phyloP scores from a whole-genome alignment of 2,329 filamentous ascomycete genomes.

The Fusarium sp. region DNA sequence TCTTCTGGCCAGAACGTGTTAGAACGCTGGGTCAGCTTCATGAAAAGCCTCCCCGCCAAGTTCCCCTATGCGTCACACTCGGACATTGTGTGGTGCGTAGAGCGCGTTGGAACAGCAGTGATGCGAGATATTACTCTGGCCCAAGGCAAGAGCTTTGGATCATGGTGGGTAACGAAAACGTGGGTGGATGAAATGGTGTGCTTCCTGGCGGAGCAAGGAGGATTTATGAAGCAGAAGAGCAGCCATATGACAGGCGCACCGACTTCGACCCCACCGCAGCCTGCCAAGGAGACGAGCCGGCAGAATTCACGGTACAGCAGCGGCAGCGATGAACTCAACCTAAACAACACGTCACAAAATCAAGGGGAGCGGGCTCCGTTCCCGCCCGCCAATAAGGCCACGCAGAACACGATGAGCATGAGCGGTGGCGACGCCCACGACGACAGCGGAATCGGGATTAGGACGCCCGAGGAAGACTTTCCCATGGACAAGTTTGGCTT shows the following conservation, averaged over 20 bases:
- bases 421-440: slow-evolving; percentile 70
- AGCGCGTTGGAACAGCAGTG: slow-evolving; percentile 81
- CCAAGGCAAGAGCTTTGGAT: slow-evolving; percentile 86
- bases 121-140: slow-evolving; percentile 86
- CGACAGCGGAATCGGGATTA: slow-evolving; percentile 83
- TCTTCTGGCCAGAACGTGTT: slow-evolving; percentile 75
- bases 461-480: slow-evolving; percentile 77
- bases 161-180: slow-evolving; percentile 96
- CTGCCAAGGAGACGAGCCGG: slow-evolving; percentile 55
- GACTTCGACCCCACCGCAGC: slow-evolving; percentile 53
- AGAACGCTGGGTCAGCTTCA: slow-evolving; percentile 83
- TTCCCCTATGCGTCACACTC: slow-evolving; percentile 83
- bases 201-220: slow-evolving; percentile 91
- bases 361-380: slow-evolving; percentile 68
- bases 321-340: slow-evolving; percentile 62
- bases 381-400: slow-evolving; percentile 60
- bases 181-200: slow-evolving; percentile 96
- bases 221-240: slow-evolving; percentile 79
- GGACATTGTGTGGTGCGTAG: slow-evolving; percentile 83
- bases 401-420: slow-evolving; percentile 56
- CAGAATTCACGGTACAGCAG: slow-evolving; percentile 60
- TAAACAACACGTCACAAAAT: slow-evolving; percentile 62
- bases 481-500: slow-evolving; percentile 73
- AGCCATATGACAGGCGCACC: slow-evolving; percentile 51
- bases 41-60: slow-evolving; percentile 76